Conservation (phyloP, 306 rosid genomes). For the Rosa persica region DNA sequence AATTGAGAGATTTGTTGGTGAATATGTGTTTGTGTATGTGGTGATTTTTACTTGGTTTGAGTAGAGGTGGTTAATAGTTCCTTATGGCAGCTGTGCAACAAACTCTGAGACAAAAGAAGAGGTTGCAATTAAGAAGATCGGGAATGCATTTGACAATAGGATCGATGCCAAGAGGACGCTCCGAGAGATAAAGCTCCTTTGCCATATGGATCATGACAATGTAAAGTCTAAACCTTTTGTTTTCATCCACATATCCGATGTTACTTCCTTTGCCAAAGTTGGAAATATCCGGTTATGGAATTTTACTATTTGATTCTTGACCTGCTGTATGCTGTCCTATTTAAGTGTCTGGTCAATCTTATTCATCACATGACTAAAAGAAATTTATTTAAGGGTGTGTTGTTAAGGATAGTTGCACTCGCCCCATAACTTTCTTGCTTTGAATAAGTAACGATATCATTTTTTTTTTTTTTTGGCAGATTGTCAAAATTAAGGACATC, state of each 20-base stretch:
- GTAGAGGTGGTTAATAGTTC: conserved; percentile 15
- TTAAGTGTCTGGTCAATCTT: neutral
- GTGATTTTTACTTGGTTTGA: neutral
- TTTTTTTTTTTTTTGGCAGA: conserved; percentile 37
- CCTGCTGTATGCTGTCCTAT: neutral
- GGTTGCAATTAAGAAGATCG: conserved; percentile 70
- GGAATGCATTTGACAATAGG: conserved; percentile 67
- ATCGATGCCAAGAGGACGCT: conserved; percentile 71
- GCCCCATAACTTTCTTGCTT: neutral
- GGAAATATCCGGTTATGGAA: neutral
- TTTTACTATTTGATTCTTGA: neutral
- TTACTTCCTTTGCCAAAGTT: conserved; percentile 3
- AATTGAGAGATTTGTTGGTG: neutral
- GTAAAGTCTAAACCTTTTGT: conserved; percentile 30
- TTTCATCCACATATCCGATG: neutral
- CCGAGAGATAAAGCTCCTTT: conserved; percentile 66
- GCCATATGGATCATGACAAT: conserved; percentile 93
- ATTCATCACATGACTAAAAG: neutral
- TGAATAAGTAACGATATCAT: neutral
- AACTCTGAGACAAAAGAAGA: conserved; percentile 58
- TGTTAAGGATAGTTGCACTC: neutral
- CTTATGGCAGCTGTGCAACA: conserved; percentile 47
- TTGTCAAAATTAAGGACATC: conserved; percentile 83
- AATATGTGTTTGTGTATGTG: neutral
- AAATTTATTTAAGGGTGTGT: neutral